phyloP scores from a whole-genome alignment of 2,329 filamentous ascomycete species.

The Sclerotinia borealis region DNA sequence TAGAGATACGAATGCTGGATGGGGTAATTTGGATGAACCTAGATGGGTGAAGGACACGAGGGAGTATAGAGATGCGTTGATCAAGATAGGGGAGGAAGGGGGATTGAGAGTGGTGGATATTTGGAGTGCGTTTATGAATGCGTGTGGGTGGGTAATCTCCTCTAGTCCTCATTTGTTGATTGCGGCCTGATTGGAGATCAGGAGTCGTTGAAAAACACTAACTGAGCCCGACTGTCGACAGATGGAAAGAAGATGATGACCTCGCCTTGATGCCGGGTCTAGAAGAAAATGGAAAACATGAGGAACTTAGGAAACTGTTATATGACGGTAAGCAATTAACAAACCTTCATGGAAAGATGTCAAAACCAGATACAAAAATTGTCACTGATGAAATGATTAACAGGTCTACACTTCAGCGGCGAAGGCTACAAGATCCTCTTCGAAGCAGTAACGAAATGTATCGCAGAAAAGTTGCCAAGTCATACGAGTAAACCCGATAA shows the following conservation, averaged over 20 bases:
- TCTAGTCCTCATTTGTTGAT: neutral
- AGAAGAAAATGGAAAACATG: neutral
- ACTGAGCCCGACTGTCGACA: neutral
- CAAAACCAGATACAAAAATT: too few relatives aligned
- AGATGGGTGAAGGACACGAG: conserved; percentile 41
- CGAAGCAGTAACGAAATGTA: conserved; percentile 1
- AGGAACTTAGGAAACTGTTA: neutral
- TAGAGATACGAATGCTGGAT: conserved; percentile 24
- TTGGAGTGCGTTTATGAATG: conserved; percentile 69
- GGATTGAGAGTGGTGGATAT: conserved; percentile 65
- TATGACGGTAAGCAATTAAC: neutral
- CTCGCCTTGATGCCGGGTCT: neutral
- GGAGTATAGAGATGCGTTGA: conserved; percentile 55
- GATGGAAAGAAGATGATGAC: conserved; percentile 5
- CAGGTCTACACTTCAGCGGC: conserved; percentile 8
- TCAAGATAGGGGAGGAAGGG: conserved; percentile 43
- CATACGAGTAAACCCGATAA: conserved; percentile 5
- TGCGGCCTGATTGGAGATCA: neutral
- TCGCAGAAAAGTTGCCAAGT: neutral
- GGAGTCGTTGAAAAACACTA: neutral
- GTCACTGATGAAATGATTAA: neutral
- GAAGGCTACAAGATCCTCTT: conserved; percentile 8
- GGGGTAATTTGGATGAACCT: conserved; percentile 38
- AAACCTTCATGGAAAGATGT: too few relatives aligned
- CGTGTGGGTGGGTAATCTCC: conserved; percentile 22